phyloP scores from a whole-genome alignment of 306 rosid species.

The Begonia loranthoides region DNA sequence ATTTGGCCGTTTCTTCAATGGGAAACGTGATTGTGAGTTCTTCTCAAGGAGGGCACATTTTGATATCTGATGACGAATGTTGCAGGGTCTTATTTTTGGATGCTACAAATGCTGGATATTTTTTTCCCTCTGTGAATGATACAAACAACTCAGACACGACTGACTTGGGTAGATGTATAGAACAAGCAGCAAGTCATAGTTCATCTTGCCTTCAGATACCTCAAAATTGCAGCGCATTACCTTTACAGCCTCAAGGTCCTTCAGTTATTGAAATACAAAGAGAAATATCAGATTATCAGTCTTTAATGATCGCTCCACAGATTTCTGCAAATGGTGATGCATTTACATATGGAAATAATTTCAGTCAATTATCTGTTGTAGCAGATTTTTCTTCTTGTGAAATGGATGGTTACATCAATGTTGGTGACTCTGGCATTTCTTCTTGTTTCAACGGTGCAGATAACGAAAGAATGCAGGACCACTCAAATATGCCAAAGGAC shows the following conservation, averaged over 20 bases:
- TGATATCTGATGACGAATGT: constrained; percentile 81
- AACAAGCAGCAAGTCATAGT: constrained; percentile 29
- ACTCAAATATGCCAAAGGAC: constrained; percentile 27
- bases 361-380: neutral
- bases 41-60: constrained; percentile 31
- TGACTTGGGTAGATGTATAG: constrained; percentile 19
- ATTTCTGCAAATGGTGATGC: constrained; percentile 40
- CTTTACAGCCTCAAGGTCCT: constrained; percentile 25
- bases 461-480: constrained; percentile 27
- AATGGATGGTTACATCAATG: no score
- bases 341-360: constrained; percentile 24
- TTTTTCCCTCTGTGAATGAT: constrained; percentile 6
- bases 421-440: no score
- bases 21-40: constrained; percentile 24
- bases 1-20: constrained; percentile 26
- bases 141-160: constrained; percentile 16
- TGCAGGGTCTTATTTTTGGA: constrained; percentile 68
- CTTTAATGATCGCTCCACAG: constrained; percentile 21
- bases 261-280: constrained; percentile 12
- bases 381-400: no score
- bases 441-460: constrained; percentile 15
- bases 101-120: constrained; percentile 20
- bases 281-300: constrained; percentile 19
- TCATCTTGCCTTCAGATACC: constrained; percentile 25
- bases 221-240: constrained; percentile 24